Conservation (phyloP, 2,329 filamentous ascomycete genomes). For the Dactylellina parvicollis region DNA sequence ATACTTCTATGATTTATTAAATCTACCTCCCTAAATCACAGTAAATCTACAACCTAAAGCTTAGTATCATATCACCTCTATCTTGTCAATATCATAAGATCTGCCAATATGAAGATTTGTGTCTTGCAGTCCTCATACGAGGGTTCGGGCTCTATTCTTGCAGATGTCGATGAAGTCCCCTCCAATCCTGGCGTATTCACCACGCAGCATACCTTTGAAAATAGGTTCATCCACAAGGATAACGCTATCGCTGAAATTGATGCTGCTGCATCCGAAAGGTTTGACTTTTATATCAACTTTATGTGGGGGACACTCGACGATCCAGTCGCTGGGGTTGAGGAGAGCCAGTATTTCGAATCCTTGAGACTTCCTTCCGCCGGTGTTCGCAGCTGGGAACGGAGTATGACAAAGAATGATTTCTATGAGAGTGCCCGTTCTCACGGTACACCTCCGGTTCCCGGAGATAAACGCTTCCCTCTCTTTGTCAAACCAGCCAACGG, state of each 20-base stretch:
- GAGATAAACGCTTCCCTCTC: constrained; percentile 50
- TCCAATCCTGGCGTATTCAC: constrained; percentile 52
- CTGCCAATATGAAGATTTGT: constrained; percentile 26
- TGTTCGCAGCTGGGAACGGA: constrained; percentile 54
- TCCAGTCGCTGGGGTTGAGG: constrained; percentile 56
- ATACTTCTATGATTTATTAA: too few species aligned
- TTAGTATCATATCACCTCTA: too few species aligned
- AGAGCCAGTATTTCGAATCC: constrained; percentile 56
- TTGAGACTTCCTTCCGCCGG: constrained; percentile 54
- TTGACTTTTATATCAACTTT: constrained; percentile 58
- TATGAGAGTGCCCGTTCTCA: constrained; percentile 49
- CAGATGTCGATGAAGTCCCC: not conserved
- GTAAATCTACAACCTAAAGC: too few species aligned
- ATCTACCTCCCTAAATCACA: too few species aligned
- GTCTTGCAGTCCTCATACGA: constrained; percentile 31
- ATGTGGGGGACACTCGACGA: constrained; percentile 58
- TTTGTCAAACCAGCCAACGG: constrained; percentile 57
- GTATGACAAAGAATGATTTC: constrained; percentile 56
- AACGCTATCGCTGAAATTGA: constrained; percentile 56
- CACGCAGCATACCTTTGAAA: constrained; percentile 55
- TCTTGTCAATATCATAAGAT: not conserved
- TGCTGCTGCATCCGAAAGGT: constrained; percentile 48
- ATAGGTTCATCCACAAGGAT: constrained; percentile 55
- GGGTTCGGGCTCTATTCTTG: not conserved
- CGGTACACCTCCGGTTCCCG: constrained; percentile 54